phyloP scores from a whole-genome alignment of 208 protist genomes.

The Novymonas esmeraldas region DNA sequence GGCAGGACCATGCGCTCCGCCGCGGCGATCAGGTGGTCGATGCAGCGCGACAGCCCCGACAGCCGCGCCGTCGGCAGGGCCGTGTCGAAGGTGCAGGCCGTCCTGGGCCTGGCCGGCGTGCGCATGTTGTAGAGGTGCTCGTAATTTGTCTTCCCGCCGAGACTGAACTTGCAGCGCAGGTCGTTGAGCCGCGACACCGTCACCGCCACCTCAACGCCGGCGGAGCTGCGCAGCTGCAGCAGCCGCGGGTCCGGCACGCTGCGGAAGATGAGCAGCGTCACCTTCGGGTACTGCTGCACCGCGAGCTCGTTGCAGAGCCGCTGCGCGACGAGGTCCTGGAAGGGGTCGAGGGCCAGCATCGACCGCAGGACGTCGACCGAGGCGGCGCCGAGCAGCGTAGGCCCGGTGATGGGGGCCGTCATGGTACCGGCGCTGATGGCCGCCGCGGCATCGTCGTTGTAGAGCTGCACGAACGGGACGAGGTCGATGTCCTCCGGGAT shows the following conservation, averaged over 20 bases:
- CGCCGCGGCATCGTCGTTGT: constrained; percentile 89
- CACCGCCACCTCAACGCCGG: constrained; percentile 58
- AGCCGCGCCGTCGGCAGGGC: constrained; percentile 42
- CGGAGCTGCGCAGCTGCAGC: constrained; percentile 67
- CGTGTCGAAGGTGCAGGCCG: constrained; percentile 61
- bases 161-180: constrained; percentile 73
- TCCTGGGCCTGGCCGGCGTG: constrained; percentile 55
- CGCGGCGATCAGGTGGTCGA: constrained; percentile 68
- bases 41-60: constrained; percentile 61
- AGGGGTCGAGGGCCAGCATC: constrained; percentile 86
- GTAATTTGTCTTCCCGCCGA: constrained; percentile 68
- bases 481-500: constrained; percentile 80
- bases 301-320: constrained; percentile 77
- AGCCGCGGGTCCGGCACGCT: constrained; percentile 79
- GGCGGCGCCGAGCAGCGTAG: constrained; percentile 72
- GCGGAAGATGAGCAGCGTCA: constrained; percentile 84
- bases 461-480: constrained; percentile 91
- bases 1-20: constrained; percentile 60
- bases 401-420: constrained; percentile 77
- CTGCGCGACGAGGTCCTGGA: constrained; percentile 72
- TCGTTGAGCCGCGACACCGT: constrained; percentile 72
- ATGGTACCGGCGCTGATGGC: constrained; percentile 75
- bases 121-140: constrained; percentile 87
- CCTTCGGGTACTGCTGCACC: constrained; percentile 56
- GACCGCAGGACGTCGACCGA: constrained; percentile 87